A percentile compares a stretch with the other conserved stretches of the same genome.
Conservation (phyloP, 148 eudicot species). For the Rheum nobile region DNA sequence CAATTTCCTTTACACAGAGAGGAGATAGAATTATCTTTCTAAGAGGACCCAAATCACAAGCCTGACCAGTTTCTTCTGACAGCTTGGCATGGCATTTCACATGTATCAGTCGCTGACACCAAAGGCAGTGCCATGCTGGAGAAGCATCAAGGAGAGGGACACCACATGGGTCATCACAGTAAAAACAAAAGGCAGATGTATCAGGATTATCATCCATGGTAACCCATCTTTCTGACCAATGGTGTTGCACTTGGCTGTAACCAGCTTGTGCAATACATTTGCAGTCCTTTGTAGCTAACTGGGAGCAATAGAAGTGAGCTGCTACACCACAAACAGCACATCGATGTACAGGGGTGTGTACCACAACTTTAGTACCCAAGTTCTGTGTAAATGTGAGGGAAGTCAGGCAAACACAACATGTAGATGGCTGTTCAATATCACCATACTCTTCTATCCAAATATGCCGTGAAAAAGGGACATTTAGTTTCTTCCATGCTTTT, state of each 20-base stretch:
- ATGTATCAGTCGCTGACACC: constrained; percentile 83
- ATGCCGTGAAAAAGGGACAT: constrained; percentile 63
- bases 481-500: constrained; percentile 66
- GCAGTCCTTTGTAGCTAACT: constrained; percentile 69
- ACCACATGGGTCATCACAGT: constrained; percentile 87
- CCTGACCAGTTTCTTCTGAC: constrained; percentile 63
- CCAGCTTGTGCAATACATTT: constrained; percentile 84
- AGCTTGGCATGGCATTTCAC: constrained; percentile 69
- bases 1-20: constrained; percentile 58
- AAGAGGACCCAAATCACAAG: constrained; percentile 69
- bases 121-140: constrained; percentile 78
- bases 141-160: constrained; percentile 69
- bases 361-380: constrained; percentile 42
- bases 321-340: constrained; percentile 87
- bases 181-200: constrained; percentile 60
- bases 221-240: constrained; percentile 85
- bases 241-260: constrained; percentile 63
- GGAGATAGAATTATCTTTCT: constrained; percentile 66
- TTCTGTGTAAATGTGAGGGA: constrained; percentile 44
- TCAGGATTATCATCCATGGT: constrained; percentile 68
- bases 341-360: constrained; percentile 50
- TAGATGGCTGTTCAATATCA: constrained; percentile 56
- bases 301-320: constrained; percentile 64
- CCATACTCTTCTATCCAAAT: constrained; percentile 74
- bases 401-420: constrained; percentile 73